Percentiles rank a stretch among this genome's conserved stretches.
Evolutionary conservation across 2,329 filamentous ascomycete genomes (phyloP).

Genomic region (Fusarium sp.): DNA sequence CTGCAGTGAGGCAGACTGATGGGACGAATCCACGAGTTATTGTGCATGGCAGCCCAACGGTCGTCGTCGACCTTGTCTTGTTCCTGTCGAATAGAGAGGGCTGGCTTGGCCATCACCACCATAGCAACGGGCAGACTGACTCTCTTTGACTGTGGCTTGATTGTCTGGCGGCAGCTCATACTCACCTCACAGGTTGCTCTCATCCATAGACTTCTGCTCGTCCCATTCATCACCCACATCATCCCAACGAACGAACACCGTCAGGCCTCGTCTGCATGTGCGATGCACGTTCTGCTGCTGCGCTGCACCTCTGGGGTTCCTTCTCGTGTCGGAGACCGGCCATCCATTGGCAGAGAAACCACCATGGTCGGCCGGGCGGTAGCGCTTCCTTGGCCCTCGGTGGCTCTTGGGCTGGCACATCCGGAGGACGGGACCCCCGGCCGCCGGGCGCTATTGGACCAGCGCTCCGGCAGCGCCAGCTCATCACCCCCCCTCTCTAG

Average conservation of each 20-base stretch:
- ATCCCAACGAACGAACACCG: constrained; percentile 25
- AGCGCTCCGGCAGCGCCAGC: constrained; percentile 52
- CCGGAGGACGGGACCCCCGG: constrained; percentile 40
- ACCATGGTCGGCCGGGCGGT: constrained; percentile 2
- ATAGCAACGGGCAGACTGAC: constrained; percentile 1
- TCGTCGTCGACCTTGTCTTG: background rate
- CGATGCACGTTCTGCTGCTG: constrained; percentile 16
- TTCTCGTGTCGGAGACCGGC: constrained; percentile 24
- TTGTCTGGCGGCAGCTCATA: background rate
- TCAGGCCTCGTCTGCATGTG: constrained; percentile 33
- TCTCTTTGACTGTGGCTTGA: background rate
- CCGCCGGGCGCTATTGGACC: constrained; percentile 48
- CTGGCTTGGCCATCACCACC: constrained; percentile 5
- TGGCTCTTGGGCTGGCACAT: constrained; percentile 30
- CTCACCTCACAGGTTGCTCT: background rate
- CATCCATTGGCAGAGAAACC: constrained; percentile 37
- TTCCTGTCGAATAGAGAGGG: background rate
- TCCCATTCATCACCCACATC: constrained; percentile 13
- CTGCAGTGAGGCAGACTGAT: background rate
- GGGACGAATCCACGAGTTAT: constrained; percentile 2
- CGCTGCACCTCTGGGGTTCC: constrained; percentile 2
- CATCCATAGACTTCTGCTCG: background rate
- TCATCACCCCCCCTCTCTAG: constrained; percentile 45
- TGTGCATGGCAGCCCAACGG: constrained; percentile 1
- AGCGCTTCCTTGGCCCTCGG: background rate